These are phyloP conservation scores for Venturia carpophila DNA, from an alignment of 2,329 filamentous ascomycete species.

Conservation along the genomic window DNA sequence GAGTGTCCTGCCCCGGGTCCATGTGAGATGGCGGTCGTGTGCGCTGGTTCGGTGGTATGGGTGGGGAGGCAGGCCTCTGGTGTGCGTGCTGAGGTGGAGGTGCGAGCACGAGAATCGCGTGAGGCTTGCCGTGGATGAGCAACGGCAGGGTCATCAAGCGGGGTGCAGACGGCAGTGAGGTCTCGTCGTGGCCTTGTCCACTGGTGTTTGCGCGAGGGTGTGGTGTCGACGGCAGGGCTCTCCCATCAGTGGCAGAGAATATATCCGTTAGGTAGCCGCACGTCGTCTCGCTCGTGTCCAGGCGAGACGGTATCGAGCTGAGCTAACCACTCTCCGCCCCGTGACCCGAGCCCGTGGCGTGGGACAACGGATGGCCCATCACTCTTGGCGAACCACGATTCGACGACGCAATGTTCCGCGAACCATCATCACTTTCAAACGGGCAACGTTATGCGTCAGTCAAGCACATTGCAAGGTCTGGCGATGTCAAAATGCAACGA, in stretches of 20 bases:
- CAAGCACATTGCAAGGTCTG: not conserved
- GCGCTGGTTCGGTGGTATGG: not conserved
- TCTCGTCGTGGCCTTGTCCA: not conserved
- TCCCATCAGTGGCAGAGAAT: too few relatives aligned
- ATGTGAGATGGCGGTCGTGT: not conserved
- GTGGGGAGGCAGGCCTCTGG: too few relatives aligned
- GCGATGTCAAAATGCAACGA: not conserved
- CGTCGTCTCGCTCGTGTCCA: too few relatives aligned
- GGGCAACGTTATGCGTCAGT: conserved; percentile 1
- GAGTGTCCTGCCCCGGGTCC: not conserved
- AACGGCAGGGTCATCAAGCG: not conserved
- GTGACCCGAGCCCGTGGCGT: not conserved
- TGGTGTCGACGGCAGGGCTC: too few relatives aligned
- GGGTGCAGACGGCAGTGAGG: not conserved
- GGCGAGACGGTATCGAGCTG: not conserved
- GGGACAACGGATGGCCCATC: not conserved
- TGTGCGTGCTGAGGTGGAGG: not conserved
- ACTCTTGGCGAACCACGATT: conserved; percentile 6
- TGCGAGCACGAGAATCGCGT: not conserved
- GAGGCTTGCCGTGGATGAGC: not conserved
- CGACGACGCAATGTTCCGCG: not conserved
- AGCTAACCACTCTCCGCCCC: not conserved
- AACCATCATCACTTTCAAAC: not conserved
- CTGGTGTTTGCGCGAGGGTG: not conserved
- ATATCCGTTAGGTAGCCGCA: not conserved